These are phyloP conservation scores for Phytopythium mirpurense DNA, from an alignment of 352 stramenopile species.

Conservation along the genomic window DNA sequence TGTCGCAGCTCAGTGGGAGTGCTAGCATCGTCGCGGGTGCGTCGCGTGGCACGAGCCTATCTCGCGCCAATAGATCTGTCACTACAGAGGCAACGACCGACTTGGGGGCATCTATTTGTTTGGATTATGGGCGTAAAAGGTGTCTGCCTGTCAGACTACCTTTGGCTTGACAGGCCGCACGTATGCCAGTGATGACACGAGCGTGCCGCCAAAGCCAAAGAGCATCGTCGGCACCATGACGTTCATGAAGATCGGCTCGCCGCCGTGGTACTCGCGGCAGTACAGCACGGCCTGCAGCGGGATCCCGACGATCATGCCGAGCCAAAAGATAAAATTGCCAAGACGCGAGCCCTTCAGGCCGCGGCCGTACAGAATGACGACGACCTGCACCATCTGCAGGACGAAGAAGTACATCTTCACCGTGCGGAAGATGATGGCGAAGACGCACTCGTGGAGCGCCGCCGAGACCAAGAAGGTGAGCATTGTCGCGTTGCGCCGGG, in stretches of 20 bases:
- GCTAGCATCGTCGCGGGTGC: no score
- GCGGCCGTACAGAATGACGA: conserved; percentile 84
- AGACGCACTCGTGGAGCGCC: conserved; percentile 93
- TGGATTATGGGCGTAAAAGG: neutral
- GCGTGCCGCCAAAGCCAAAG: conserved; percentile 45
- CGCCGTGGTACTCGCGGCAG: conserved; percentile 72
- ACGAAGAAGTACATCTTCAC: conserved; percentile 92
- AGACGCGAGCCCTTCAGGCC: conserved; percentile 64
- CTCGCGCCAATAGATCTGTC: no score
- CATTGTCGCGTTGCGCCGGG: conserved; percentile 70
- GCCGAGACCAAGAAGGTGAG: conserved; percentile 94
- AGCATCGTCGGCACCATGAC: conserved; percentile 75
- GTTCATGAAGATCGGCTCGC: conserved; percentile 75
- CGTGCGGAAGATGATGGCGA: conserved; percentile 93
- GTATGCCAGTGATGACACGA: conserved; percentile 42
- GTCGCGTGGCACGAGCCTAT: no score
- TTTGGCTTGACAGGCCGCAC: conserved; percentile 28
- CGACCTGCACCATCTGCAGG: conserved; percentile 93
- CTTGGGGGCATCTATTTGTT: neutral
- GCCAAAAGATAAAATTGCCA: conserved; percentile 82
- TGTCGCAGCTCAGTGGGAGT: conserved; percentile 13
- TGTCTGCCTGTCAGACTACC: neutral
- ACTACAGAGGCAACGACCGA: neutral
- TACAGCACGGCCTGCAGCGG: conserved; percentile 78
- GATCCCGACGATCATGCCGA: conserved; percentile 67